phyloP scores from a whole-genome alignment of 495 filamentous ascomycete species.

The Glarea lozoyensis region DNA sequence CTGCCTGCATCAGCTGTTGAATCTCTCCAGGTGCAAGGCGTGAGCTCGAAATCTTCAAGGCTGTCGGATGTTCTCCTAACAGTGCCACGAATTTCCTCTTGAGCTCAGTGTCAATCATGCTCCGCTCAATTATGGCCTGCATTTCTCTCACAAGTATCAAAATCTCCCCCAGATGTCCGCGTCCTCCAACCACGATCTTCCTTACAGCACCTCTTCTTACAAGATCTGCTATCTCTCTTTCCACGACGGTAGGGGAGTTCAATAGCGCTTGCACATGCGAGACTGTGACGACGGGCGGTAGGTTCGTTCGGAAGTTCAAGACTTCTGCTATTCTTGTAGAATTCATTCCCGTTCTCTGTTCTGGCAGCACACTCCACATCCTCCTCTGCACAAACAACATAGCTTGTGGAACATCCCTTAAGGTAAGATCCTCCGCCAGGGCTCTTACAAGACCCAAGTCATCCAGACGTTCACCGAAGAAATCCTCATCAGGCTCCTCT shows the following conservation, averaged over 20 bases:
- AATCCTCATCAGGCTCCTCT: slow-evolving; percentile 31
- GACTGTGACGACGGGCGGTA: slow-evolving; percentile 64
- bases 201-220: slow-evolving; percentile 49
- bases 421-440: slow-evolving; percentile 40
- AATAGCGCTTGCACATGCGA: slow-evolving; percentile 64
- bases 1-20: slow-evolving; percentile 53
- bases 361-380: slow-evolving; percentile 65
- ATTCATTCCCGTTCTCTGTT: slow-evolving; percentile 58
- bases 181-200: slow-evolving; percentile 56
- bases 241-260: slow-evolving; percentile 56
- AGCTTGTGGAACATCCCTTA: slow-evolving; percentile 55
- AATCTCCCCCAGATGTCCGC: slow-evolving; percentile 62
- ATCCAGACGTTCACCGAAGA: slow-evolving; percentile 43
- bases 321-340: slow-evolving; percentile 62
- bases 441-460: slow-evolving; percentile 45
- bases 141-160: slow-evolving; percentile 57
- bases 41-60: slow-evolving; percentile 37
- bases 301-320: slow-evolving; percentile 52
- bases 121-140: slow-evolving; percentile 42
- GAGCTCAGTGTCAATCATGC: slow-evolving; percentile 34
- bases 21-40: slow-evolving; percentile 43
- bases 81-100: slow-evolving; percentile 51
- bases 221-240: slow-evolving; percentile 64
- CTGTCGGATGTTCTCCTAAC: slow-evolving; percentile 44
- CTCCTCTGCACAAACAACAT: slow-evolving; percentile 48